Evolutionary conservation across 1,139 yeast genomes (phyloP).

Genomic region (Debaryomyces sp.): DNA sequence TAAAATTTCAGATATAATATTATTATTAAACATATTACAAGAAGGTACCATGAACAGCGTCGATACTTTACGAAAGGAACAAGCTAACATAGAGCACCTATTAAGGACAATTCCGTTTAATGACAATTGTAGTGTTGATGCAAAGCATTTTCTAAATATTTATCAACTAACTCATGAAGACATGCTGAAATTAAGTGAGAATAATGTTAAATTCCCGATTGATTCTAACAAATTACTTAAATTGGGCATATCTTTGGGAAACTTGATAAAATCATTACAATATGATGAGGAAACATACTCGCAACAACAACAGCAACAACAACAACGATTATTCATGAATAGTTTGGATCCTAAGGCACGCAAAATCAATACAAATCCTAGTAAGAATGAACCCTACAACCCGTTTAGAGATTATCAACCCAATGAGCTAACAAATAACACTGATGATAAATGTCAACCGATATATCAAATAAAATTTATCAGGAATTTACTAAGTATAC

Average conservation of each 20-base stretch:
- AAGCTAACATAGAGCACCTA: constrained; percentile 30
- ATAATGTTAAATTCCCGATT: constrained; percentile 32
- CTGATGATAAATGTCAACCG: constrained; percentile 20
- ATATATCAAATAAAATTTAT: constrained; percentile 39
- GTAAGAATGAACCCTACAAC: constrained; percentile 9
- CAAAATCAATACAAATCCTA: neutral
- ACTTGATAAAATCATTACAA: constrained; percentile 40
- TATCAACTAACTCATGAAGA: constrained; percentile 36
- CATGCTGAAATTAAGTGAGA: constrained; percentile 25
- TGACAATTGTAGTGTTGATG: constrained; percentile 16
- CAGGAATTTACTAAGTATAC: constrained; percentile 34
- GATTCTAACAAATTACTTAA: constrained; percentile 43
- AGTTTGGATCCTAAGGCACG: constrained; percentile 8
- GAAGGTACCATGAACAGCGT: constrained; percentile 4
- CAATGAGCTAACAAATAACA: constrained; percentile 5
- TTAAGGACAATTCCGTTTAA: constrained; percentile 41
- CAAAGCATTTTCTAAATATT: constrained; percentile 29
- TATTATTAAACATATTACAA: neutral
- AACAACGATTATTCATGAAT: constrained; percentile 18
- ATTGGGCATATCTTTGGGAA: constrained; percentile 48
- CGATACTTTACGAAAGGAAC: constrained; percentile 28
- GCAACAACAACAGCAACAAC: constrained; percentile 26
- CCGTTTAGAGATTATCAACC: constrained; percentile 15
- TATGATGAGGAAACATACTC: constrained; percentile 37
- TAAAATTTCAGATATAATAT: neutral